Base-by-base conservation (phyloP, 2,329 filamentous ascomycete genomes). In the Dactylonectria macrodidyma region DNA sequence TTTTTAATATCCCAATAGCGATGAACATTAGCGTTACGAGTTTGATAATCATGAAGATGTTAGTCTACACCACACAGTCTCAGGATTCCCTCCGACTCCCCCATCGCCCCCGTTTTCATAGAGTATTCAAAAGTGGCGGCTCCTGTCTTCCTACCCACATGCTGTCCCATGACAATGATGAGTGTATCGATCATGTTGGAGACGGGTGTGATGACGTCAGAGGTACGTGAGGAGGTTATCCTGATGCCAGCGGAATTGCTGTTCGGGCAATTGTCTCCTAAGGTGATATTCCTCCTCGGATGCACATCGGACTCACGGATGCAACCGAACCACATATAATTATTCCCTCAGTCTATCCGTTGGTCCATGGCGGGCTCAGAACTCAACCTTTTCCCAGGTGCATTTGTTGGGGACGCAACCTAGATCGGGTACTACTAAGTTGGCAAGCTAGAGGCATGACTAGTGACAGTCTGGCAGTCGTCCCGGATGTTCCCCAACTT, bases 361-460 rank as follows among this genome's bases (percentile, higher is more conserved):
- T 24, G 46, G 46, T 22, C 46, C 30, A 41, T 14, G 16, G n/a
- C 30, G 24, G n/a, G 26, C 26, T 30, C 26, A n/a, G 30, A 33
- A 26, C 44, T 36, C 41, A 58, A 47, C 55, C 38, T 26, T 33
- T 41, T 52, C 10, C 33, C 54, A 38, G 46, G 50, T 54, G 59
- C 54, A 59, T 66, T 66, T 66, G 59, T 66, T 66, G 64, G 54
- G 64, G 59, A 66, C 30, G 54, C 64, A 26, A 55, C 34, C 26
- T 57, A 44, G 38, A 62, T 24, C 33, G 59, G 48, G 63, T 52
- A 52, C 46, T 52, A 58, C 58, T 30, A 30, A 33, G 54, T 50
- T 8, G 55, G 30, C 4, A 33, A 22, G 52, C 52, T 57, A 58
- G 34, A 34, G 58, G 30, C 34, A 34, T 60, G 58, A 47, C 58